Evolutionary conservation across 805 yeast species (phyloP), one percentile per base, ranked within the genome.

Genomic region (Limtongia smithiae): DNA sequence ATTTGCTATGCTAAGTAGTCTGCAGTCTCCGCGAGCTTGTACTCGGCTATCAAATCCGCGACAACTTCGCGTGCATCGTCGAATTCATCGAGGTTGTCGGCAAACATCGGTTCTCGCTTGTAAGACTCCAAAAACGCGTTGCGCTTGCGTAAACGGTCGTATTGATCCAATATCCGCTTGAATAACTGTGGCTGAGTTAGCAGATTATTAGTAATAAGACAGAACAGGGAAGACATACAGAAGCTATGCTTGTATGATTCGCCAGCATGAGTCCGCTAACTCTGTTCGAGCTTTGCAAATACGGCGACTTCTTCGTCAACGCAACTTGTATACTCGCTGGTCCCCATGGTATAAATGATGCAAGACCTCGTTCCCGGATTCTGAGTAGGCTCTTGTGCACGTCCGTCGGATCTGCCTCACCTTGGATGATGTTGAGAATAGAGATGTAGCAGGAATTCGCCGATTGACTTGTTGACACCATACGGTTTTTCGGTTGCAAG

Each of bases 61-160:
- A 91, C 85, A 48, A 85, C 88, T 54, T 81, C 76, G 60, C 89
- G 81, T 25, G 84, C 70, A 60, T 85, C 75, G 43, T 87, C 95
- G 63, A 93, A 91, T 24, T 96, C 97, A 4, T 65, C 71, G n/a
- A 68, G 52, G 7, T 64, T 61, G 30, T 71, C 63, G 18, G 65
- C 67, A 57, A 72, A 72, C 71, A 68, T 68, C 4, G 71, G 69
- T 53, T 66, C 64, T 51, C 72, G 72, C 58, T 68, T 76, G 69
- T 87, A 93, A 46, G 82, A 82, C 54, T 85, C 89, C 45, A 91
- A 68, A 62, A 90, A 93, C 0, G 97, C 97, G 39, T 81, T 80
- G 50, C 94, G 76, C 39, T 79, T 78, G 60, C 85, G 85, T 46
- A 93, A 75, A 41, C 81, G 77, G 60, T 91, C 96, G 65, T 82